Evolutionary conservation across 108 stramenopile species (phyloP).

Genomic region (Nitzschia sp.): DNA sequence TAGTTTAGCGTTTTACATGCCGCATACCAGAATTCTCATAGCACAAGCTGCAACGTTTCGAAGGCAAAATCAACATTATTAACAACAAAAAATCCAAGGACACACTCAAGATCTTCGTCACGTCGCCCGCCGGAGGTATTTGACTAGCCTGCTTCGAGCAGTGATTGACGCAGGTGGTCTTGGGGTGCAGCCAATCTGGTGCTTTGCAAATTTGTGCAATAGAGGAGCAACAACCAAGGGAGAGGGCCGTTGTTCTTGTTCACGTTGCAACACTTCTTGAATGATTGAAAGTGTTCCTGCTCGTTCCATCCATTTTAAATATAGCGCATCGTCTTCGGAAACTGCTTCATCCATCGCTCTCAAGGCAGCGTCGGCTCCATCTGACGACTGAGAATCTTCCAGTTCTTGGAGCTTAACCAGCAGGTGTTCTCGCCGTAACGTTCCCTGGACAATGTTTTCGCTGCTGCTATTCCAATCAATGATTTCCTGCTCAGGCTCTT

Average conservation of each 20-base stretch:
- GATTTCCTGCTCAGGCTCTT: slow-evolving; percentile 16
- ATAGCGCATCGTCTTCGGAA: slow-evolving; percentile 14
- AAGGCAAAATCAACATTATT: neutral
- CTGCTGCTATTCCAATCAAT: slow-evolving; percentile 23
- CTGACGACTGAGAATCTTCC: slow-evolving; percentile 27
- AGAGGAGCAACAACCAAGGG: slow-evolving; percentile 16
- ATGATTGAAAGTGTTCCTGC: slow-evolving; percentile 28
- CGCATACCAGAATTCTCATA: too few species aligned
- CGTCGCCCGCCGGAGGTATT: neutral
- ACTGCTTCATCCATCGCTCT: slow-evolving; percentile 20
- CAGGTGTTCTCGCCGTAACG: slow-evolving; percentile 30
- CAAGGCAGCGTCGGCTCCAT: slow-evolving; percentile 22
- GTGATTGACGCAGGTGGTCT: neutral
- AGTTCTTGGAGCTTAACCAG: slow-evolving; percentile 38
- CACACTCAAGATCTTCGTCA: neutral
- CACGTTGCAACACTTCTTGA: slow-evolving; percentile 10
- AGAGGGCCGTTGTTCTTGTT: slow-evolving; percentile 14
- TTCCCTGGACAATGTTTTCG: slow-evolving; percentile 28
- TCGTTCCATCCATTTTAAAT: slow-evolving; percentile 20
- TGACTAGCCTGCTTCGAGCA: neutral
- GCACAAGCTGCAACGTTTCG: too few species aligned
- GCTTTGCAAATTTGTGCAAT: slow-evolving; percentile 29
- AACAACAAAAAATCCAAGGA: neutral
- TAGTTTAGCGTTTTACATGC: too few species aligned
- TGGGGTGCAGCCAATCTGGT: slow-evolving; percentile 7